phyloP scores from a whole-genome alignment of 306 rosid genomes.

The Cucurbita argyrosperma region DNA sequence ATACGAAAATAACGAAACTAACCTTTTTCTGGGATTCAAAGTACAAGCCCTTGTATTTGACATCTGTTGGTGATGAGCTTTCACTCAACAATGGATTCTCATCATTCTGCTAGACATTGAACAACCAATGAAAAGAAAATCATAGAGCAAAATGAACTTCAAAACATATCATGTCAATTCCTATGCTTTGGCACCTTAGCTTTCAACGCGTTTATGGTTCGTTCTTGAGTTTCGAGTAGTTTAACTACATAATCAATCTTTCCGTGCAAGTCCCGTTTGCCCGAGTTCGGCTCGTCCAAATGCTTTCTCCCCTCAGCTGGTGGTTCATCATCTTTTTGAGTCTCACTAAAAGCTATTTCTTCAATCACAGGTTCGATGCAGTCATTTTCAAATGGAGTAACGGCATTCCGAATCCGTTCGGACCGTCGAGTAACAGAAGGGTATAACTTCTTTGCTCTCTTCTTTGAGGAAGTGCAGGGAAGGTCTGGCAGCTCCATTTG shows the following conservation, averaged over 20 bases:
- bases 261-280: constrained; percentile 21
- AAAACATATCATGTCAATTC: background rate
- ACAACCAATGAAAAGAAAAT: background rate
- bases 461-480: constrained; percentile 3
- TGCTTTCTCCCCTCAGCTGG: constrained; percentile 14
- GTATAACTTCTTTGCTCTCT: constrained; percentile 1
- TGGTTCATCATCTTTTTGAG: constrained; percentile 27
- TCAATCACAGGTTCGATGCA: constrained; percentile 14
- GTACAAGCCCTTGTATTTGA: constrained; percentile 27
- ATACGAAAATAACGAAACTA: background rate
- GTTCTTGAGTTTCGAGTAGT: constrained; percentile 25
- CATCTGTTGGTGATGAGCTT: constrained; percentile 9
- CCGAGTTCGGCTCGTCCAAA: constrained; percentile 2
- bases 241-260: constrained; percentile 25
- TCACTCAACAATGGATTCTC: constrained; percentile 9
- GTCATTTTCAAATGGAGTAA: background rate
- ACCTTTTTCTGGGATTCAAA: constrained; percentile 53
- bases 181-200: constrained; percentile 26
- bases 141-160: background rate
- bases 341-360: constrained; percentile 12
- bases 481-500: background rate
- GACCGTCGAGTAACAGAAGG: constrained; percentile 34
- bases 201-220: constrained; percentile 13
- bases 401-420: constrained; percentile 22
- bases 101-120: constrained; percentile 19